phyloP scores from a whole-genome alignment of 257 asterid species.

The Forsythia suspensa region DNA sequence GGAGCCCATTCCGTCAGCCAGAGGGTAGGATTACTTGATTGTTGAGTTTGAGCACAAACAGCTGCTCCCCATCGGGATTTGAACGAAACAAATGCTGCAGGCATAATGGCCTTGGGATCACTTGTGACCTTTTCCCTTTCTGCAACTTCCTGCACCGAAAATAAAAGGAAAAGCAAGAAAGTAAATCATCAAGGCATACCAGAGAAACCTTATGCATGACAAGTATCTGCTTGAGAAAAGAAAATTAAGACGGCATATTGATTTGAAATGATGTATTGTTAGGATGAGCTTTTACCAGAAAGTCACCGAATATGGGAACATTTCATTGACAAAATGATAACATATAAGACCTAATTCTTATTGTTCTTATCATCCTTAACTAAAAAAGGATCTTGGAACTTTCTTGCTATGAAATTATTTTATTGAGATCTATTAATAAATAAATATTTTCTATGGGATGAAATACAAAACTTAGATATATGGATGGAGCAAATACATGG shows the following conservation, averaged over 20 bases:
- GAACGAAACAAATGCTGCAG: conserved; percentile 92
- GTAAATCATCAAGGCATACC: background rate
- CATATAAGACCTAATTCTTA: background rate
- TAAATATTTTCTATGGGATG: background rate
- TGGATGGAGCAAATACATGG: background rate
- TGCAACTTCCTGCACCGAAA: conserved; percentile 53
- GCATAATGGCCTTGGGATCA: conserved; percentile 69
- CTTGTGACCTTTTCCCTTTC: conserved; percentile 70
- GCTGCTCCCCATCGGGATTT: conserved; percentile 93
- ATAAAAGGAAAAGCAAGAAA: background rate
- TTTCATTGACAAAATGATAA: background rate
- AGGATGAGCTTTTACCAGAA: background rate
- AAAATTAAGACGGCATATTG: background rate
- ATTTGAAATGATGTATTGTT: background rate
- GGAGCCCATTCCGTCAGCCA: conserved; percentile 98
- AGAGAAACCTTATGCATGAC: background rate
- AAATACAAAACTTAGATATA: background rate
- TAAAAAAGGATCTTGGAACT: background rate
- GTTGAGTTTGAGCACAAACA: conserved; percentile 91
- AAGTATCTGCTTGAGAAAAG: background rate
- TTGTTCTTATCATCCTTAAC: background rate
- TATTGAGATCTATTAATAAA: too few species aligned
- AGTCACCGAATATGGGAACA: background rate
- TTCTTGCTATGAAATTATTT: too few species aligned
- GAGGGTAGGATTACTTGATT: conserved; percentile 60